Evolutionary conservation across 257 asterid species (phyloP).

Genomic region (Nicotiana paniculata): DNA sequence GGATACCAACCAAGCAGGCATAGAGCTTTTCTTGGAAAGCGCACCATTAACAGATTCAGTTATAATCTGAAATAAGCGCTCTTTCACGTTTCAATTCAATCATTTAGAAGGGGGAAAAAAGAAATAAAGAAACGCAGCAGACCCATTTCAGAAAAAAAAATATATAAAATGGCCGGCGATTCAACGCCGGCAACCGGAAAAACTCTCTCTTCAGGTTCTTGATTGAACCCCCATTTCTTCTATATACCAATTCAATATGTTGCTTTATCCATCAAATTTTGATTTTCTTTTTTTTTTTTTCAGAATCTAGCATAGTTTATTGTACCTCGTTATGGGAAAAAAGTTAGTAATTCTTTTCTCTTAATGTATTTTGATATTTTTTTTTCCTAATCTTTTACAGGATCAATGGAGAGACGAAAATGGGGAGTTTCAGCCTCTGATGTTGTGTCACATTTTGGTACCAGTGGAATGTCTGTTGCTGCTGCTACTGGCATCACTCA

Average conservation of each 20-base stretch:
- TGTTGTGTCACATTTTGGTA: conserved; percentile 63
- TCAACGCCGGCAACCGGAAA: conserved; percentile 12
- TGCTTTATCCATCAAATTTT: background rate
- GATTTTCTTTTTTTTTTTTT: background rate
- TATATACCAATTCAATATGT: background rate
- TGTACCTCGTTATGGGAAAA: background rate
- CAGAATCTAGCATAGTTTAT: background rate
- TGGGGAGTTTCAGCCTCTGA: conserved; percentile 55
- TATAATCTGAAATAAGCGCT: background rate
- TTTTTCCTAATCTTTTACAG: conserved; percentile 6
- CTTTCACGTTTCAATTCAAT: background rate
- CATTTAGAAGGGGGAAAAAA: background rate
- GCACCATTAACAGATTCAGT: background rate
- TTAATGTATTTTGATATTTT: background rate
- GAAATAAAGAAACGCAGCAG: background rate
- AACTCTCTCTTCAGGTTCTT: conserved; percentile 16
- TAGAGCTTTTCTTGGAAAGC: background rate
- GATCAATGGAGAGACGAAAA: conserved; percentile 22
- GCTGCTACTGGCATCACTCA: conserved; percentile 86
- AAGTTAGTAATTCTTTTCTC: background rate
- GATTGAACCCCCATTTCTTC: background rate
- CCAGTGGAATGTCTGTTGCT: conserved; percentile 89
- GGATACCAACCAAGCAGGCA: background rate
- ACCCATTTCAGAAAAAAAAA: background rate
- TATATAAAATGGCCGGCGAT: conserved; percentile 11